Evolutionary conservation across 78 protist genomes (phyloP).

Genomic region (Bodo saltans): DNA sequence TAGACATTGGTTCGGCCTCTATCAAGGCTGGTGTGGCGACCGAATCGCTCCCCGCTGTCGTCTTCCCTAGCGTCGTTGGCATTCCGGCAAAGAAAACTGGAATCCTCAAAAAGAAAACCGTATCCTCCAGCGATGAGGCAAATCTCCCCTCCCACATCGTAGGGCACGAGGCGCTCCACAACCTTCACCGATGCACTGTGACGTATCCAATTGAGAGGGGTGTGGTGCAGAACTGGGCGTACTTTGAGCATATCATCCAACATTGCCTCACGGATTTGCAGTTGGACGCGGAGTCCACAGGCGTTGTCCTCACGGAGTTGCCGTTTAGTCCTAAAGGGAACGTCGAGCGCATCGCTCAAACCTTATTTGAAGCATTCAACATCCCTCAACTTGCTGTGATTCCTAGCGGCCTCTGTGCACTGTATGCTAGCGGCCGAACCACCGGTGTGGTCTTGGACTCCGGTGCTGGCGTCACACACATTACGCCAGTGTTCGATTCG

Average conservation of each 20-base stretch:
- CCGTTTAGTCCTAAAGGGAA: conserved; percentile 96
- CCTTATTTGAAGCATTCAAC: conserved; percentile 96
- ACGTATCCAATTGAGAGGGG: conserved; percentile 94
- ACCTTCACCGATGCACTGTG: conserved; percentile 11
- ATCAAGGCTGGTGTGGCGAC: not conserved
- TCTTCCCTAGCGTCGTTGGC: not conserved
- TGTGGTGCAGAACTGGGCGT: conserved; percentile 91
- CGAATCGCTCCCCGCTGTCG: not conserved
- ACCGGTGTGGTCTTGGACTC: conserved; percentile 92
- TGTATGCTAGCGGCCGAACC: conserved; percentile 83
- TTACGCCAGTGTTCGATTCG: conserved; percentile 86
- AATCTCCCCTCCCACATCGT: not conserved
- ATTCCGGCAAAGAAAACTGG: not conserved
- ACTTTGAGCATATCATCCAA: conserved; percentile 83
- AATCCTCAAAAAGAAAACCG: not conserved
- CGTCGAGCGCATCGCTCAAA: conserved; percentile 88
- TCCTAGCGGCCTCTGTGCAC: conserved; percentile 81
- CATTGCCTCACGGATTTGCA: conserved; percentile 71
- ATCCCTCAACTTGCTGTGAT: conserved; percentile 78
- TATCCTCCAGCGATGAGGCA: not conserved
- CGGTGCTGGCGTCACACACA: conserved; percentile 76
- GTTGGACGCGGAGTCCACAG: conserved; percentile 82
- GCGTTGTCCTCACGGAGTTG: conserved; percentile 91
- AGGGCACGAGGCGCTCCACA: not conserved
- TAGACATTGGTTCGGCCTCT: not conserved